Evolutionary conservation across 2,329 filamentous ascomycete species (phyloP).

Genomic region (Emergomyces orientalis): DNA sequence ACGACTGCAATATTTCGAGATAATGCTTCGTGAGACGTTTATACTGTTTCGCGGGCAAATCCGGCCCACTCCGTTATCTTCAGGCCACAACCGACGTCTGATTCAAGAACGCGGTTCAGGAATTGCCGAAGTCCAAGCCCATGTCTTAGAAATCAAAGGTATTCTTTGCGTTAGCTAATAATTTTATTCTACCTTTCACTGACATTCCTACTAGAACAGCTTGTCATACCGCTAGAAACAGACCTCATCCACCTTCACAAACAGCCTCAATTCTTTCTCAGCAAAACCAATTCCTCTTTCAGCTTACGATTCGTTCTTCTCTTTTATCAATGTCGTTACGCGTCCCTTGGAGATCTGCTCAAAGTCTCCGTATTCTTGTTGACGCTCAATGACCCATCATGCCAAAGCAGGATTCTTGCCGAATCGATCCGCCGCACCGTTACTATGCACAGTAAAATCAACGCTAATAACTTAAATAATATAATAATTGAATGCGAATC

Average conservation of each 20-base stretch:
- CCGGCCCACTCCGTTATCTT: conserved; percentile 20
- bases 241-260: conserved; percentile 11
- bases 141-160: conserved; percentile 16
- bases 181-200: neutral
- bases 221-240: conserved; percentile 16
- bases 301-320: conserved; percentile 19
- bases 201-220: conserved; percentile 8
- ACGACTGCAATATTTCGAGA: conserved; percentile 13
- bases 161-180: neutral
- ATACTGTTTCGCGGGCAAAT: conserved; percentile 16
- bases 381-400: conserved; percentile 16
- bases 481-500: conserved; percentile 12
- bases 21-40: conserved; percentile 15
- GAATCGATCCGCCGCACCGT: conserved; percentile 13
- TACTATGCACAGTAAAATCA: conserved; percentile 15
- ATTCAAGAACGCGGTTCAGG: conserved; percentile 18
- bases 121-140: conserved; percentile 16
- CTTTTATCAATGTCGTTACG: conserved; percentile 16
- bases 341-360: conserved; percentile 18
- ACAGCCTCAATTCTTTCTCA: conserved; percentile 17
- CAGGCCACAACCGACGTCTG: conserved; percentile 16
- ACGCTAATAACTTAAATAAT: conserved; percentile 11
- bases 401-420: conserved; percentile 16
- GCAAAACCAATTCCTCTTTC: conserved; percentile 20
- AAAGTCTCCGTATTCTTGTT: conserved; percentile 15